A percentile compares a stretch with the other conserved stretches of the same genome.
phyloP scores from a whole-genome alignment of 768 basidiomycete genomes.

The Suillus subluteus region DNA sequence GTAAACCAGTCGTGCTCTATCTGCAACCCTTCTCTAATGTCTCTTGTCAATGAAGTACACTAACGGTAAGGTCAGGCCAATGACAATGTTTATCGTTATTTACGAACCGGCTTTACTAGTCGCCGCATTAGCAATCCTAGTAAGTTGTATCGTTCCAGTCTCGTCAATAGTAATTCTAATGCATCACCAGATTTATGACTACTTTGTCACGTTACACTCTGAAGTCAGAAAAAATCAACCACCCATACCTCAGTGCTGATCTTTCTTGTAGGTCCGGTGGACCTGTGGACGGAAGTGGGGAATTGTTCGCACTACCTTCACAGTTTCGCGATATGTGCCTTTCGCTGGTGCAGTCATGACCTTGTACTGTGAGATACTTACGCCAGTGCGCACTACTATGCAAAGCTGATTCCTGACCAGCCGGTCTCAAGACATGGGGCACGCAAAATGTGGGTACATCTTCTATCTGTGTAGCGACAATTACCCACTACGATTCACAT shows the following conservation, averaged over 20 bases:
- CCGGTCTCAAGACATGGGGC: not conserved
- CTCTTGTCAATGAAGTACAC: not conserved
- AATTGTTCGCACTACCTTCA: conserved; percentile 4
- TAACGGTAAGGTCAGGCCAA: not conserved
- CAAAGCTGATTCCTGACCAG: not conserved
- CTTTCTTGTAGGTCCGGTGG: conserved; percentile 22
- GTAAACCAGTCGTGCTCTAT: not conserved
- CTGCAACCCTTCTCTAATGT: not conserved
- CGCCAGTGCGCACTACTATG: not conserved
- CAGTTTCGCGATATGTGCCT: conserved; percentile 12
- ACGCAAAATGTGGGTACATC: not conserved
- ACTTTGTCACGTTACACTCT: not conserved
- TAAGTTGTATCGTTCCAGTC: not conserved
- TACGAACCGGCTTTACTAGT: not conserved
- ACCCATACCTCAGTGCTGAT: not conserved
- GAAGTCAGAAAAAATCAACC: not conserved
- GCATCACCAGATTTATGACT: not conserved
- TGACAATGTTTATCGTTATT: not conserved
- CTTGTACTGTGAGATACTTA: conserved; percentile 1
- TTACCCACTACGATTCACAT: not conserved
- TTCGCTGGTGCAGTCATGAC: conserved; percentile 13
- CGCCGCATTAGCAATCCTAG: not conserved
- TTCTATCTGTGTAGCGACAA: not conserved
- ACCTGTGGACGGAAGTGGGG: conserved; percentile 14
- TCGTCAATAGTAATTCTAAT: not conserved